Conservation (phyloP, 78 protist species). For the Tieghemostelium lacteum region DNA sequence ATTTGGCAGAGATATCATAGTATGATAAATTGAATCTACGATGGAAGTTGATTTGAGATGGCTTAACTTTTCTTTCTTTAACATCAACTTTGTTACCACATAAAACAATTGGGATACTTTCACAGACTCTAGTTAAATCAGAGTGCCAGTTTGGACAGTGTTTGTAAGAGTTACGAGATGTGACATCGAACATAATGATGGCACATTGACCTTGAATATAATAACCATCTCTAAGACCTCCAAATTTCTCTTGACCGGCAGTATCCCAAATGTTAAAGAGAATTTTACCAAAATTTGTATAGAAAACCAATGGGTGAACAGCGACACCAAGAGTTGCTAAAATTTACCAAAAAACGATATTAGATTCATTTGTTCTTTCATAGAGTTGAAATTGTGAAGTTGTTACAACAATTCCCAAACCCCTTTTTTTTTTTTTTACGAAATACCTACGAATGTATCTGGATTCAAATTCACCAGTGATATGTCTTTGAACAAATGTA, state of each 20-base stretch:
- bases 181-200: constrained; percentile 99
- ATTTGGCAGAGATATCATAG: constrained; percentile 99
- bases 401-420: background rate
- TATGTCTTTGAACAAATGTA: constrained; percentile 99
- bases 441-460: constrained; percentile 91
- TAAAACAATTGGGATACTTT: constrained; percentile 98
- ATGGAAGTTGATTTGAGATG: constrained; percentile 98
- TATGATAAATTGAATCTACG: constrained; percentile 97
- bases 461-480: constrained; percentile 99
- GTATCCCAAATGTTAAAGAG: constrained; percentile 99
- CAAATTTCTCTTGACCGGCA: constrained; percentile 99
- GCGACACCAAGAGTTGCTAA: constrained; percentile 95
- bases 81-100: constrained; percentile 99
- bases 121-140: constrained; percentile 98
- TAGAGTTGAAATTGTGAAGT: background rate
- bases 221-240: constrained; percentile 99
- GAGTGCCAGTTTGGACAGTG: constrained; percentile 98
- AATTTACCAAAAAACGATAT: background rate
- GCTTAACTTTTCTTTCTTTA: constrained; percentile 97
- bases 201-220: constrained; percentile 98
- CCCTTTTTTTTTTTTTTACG: background rate
- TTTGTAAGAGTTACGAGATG: constrained; percentile 98
- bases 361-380: background rate
- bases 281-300: constrained; percentile 97
- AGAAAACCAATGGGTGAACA: constrained; percentile 96